These are phyloP conservation scores for Chionographis japonica DNA, from an alignment of 106 monocot genomes.

Conservation along the genomic window DNA sequence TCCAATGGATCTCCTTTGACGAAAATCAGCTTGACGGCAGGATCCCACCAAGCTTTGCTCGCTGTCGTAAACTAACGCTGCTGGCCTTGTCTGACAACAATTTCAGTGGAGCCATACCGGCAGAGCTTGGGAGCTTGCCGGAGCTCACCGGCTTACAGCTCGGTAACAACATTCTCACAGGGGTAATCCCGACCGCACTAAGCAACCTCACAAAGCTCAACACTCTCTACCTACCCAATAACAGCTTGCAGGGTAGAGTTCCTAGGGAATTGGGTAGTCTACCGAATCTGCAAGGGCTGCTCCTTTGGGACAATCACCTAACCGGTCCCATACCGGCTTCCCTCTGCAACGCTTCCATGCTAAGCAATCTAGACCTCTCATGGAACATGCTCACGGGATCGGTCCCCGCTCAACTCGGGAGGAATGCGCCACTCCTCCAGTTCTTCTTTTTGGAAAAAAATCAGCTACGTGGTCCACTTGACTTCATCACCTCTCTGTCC, in stretches of 20 bases:
- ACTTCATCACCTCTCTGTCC: conserved; percentile 8
- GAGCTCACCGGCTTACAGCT: too few species aligned
- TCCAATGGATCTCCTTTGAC: too few species aligned
- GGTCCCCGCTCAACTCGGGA: conserved; percentile 5
- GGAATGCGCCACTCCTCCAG: neutral
- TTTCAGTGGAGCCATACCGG: too few species aligned
- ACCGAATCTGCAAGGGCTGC: neutral
- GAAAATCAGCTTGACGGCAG: too few species aligned
- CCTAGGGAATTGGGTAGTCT: conserved; percentile 18
- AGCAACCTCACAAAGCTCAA: conserved; percentile 13
- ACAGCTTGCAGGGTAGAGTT: conserved; percentile 6
- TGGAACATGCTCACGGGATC: conserved; percentile 9
- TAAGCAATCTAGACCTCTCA: neutral
- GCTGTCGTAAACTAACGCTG: neutral
- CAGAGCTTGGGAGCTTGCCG: too few species aligned
- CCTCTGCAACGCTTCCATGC: neutral
- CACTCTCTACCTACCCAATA: neutral
- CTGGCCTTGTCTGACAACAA: too few species aligned
- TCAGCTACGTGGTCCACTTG: conserved; percentile 8
- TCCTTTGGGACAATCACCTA: neutral
- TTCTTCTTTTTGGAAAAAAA: conserved; percentile 1
- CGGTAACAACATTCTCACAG: too few species aligned
- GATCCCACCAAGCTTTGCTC: too few species aligned
- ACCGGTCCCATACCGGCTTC: conserved; percentile 4
- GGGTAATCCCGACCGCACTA: too few species aligned